Percentiles rank a stretch among this genome's conserved stretches.
Conservation (phyloP, 306 rosid species). For the Dryas octopetala region DNA sequence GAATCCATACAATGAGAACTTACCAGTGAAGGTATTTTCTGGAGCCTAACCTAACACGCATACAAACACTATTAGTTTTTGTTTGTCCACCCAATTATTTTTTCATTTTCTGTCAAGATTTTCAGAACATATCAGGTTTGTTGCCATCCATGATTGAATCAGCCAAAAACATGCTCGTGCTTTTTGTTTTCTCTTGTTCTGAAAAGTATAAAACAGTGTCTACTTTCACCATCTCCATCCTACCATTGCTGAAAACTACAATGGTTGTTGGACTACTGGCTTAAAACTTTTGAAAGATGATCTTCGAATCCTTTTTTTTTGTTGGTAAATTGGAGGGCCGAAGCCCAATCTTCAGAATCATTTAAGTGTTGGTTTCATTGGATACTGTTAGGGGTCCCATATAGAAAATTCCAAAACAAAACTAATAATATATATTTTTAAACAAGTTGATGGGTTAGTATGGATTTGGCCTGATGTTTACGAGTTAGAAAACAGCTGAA, state of each 20-base stretch:
- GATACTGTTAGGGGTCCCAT: too few relatives aligned
- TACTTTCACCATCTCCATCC: neutral
- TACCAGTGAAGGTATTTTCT: constrained; percentile 91
- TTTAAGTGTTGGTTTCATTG: too few relatives aligned
- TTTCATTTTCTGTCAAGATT: neutral
- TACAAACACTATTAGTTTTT: neutral
- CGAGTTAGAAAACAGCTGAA: too few relatives aligned
- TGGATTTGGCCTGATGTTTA: too few relatives aligned
- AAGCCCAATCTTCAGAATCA: too few relatives aligned
- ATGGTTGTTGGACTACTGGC: neutral
- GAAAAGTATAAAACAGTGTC: neutral
- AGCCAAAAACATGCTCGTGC: neutral
- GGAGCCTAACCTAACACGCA: neutral
- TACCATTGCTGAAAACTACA: neutral
- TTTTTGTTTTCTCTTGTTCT: neutral
- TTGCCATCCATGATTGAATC: neutral
- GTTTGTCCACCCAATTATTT: neutral
- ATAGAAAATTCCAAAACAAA: too few relatives aligned
- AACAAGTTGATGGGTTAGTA: too few relatives aligned
- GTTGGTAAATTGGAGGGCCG: too few relatives aligned
- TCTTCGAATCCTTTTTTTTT: neutral
- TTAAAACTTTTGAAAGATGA: neutral
- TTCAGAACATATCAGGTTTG: neutral
- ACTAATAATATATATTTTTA: too few relatives aligned
- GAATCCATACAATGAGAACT: constrained; percentile 97